Evolutionary conservation across 2,329 filamentous ascomycete genomes (phyloP), one percentile per base, ranked within the genome.

Genomic region (Endocalyx cinctus): DNA sequence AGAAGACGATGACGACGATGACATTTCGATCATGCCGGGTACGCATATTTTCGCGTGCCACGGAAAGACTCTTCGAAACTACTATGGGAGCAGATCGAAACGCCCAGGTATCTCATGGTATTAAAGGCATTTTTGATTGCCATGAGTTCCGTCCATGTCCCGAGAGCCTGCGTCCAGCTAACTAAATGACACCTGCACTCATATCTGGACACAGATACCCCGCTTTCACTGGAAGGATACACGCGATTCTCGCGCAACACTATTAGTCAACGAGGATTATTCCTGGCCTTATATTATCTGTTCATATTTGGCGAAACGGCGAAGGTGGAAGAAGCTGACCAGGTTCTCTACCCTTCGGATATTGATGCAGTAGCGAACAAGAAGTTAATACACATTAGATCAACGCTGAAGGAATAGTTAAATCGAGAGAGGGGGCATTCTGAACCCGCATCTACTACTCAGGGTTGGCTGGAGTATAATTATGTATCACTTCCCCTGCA

Each of bases 111-210:
- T 22, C 23, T 31, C 11, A 18, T 30, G 33, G 33, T 29, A 5
- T n/a, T n/a, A 35, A 35, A 14, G 22, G 27, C 3, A 20, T 35
- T n/a, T 35, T 35, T 20, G 33, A 35, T 25, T 35, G 33, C 28
- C 33, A 35, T 17, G 33, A 31, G 23, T 35, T 35, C 8, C 20
- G 17, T 14, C 25, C 27, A 31, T 35, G 33, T 12, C 27, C 20
- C 3, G 33, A 31, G 17, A 35, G 27, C 14, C 14, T 35, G n/a
- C 28, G 30, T 20, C 27, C 33, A n/a, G 20, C 20, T 27, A 4
- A 11, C 10, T 17, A 20, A 17, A 20, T 25, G 6, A 25, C 6
- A 7, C 10, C 17, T 16, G 26, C 33, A 15, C 6, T 6, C 8
- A 5, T 26, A 6, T 19, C 25, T 16, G 11, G 11, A n/a, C 27